These are phyloP conservation scores for Tolypocladium amazonense DNA, from an alignment of 2,329 filamentous ascomycete species.

Conservation along the genomic window DNA sequence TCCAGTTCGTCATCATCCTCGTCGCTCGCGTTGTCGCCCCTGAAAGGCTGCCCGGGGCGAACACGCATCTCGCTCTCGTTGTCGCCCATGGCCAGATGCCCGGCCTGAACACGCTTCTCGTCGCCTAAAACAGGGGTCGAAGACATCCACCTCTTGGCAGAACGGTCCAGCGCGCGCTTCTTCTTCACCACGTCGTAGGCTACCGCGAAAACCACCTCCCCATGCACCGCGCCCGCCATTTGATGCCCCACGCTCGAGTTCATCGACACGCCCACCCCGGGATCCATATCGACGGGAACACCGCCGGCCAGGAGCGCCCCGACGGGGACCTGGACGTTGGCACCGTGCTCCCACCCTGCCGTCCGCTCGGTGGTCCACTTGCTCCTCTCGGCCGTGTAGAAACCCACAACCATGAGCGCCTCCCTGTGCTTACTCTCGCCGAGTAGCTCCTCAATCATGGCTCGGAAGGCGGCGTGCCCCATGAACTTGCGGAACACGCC, in stretches of 20 bases:
- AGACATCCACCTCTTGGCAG: neutral
- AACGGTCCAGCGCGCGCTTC: neutral
- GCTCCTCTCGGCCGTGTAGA: neutral
- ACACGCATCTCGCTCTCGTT: neutral
- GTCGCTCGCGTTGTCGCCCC: neutral
- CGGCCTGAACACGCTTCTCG: neutral
- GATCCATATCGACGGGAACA: neutral
- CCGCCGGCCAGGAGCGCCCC: neutral
- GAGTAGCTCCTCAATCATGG: neutral
- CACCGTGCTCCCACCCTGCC: neutral
- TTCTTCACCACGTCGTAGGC: neutral
- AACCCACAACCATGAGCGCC: neutral
- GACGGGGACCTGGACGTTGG: neutral
- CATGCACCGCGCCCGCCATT: neutral
- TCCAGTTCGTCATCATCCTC: neutral
- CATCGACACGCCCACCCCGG: neutral
- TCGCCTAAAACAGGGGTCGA: neutral
- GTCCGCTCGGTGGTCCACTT: neutral
- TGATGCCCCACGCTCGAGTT: neutral
- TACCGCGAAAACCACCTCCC: neutral
- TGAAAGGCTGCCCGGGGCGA: neutral
- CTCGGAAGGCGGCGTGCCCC: neutral
- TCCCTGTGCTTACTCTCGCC: neutral
- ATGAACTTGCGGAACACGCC: neutral
- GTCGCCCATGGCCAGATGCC: neutral